Evolutionary conservation across 768 basidiomycete genomes (phyloP), one percentile per base, ranked within the genome.

Genomic region (Trametes meyenii): DNA sequence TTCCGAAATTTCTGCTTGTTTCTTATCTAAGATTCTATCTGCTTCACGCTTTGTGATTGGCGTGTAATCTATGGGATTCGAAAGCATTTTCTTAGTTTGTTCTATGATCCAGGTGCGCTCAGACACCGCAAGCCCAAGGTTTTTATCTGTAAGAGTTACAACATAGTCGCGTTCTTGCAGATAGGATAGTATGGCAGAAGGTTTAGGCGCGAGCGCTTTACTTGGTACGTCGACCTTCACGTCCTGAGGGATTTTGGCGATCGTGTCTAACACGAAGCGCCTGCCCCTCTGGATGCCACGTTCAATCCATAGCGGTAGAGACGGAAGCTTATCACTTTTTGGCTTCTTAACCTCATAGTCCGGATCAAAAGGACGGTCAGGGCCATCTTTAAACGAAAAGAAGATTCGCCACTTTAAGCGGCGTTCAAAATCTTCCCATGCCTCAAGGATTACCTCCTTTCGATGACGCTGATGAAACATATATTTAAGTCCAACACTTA

Each of bases 401-500:
- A 36, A 43, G 14, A 57, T 33, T 19, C 26, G n/a, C 44, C 45
- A 57, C 19, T 17, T 19, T 10, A 57, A 45, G 6, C 55, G 55
- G 12, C 16, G 8, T 23, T 46, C 17, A 38, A 57, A 57, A 12
- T 57, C 55, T 6, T 39, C 11, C 44, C 44, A 57, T 0, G 55
- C 55, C n/a, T 57, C 55, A 6, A 8, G 19, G 23, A 57, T 57
- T 11, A 57, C 17, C 1, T 33, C 13, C 1, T 7, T 21, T 19
- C 29, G 5, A 23, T 13, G 26, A 8, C 29, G 44, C n/a, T 44
- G n/a, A 49, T 4, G 26, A 23, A 48, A 57, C 45, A 57, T 44
- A 49, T 57, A 57, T 38, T 38, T 46, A 35, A 57, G 33, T 6
- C 55, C 55, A 33, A 57, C 55, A 2, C 29, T 36, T 48, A 57